These are phyloP conservation scores for Flaveria ramosissima DNA, from an alignment of 129 eudicot species.

Conservation along the genomic window DNA sequence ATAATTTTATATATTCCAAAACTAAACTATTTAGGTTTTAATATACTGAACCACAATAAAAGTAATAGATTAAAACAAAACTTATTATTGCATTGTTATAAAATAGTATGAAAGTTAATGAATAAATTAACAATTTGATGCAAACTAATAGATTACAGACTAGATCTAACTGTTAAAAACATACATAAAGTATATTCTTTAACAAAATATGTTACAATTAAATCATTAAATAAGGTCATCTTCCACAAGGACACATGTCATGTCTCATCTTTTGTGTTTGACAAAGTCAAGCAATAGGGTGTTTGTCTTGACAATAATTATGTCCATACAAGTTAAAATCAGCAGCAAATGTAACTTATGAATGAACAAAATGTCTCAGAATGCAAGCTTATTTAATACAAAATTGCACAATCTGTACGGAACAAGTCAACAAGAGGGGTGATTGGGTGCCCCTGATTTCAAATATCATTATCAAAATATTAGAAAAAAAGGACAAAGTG, in stretches of 20 bases:
- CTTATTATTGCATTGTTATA: no score
- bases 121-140: neutral
- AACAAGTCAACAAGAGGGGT: constrained; percentile 18
- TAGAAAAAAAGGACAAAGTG: neutral
- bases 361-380: neutral
- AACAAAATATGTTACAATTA: no score
- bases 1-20: no score
- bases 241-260: neutral
- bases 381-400: constrained; percentile 29
- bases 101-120: no score
- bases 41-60: no score
- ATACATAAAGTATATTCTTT: neutral
- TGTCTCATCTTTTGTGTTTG: neutral
- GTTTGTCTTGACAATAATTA: no score
- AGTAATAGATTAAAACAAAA: no score
- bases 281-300: neutral
- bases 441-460: constrained; percentile 21
- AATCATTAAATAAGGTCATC: no score
- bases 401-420: constrained; percentile 21
- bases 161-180: neutral
- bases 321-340: no score
- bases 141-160: neutral
- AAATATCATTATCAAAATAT: neutral
- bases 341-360: no score
- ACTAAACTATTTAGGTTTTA: no score